Base-by-base conservation (phyloP, 495 filamentous ascomycete species). In the Thozetella sp. region DNA sequence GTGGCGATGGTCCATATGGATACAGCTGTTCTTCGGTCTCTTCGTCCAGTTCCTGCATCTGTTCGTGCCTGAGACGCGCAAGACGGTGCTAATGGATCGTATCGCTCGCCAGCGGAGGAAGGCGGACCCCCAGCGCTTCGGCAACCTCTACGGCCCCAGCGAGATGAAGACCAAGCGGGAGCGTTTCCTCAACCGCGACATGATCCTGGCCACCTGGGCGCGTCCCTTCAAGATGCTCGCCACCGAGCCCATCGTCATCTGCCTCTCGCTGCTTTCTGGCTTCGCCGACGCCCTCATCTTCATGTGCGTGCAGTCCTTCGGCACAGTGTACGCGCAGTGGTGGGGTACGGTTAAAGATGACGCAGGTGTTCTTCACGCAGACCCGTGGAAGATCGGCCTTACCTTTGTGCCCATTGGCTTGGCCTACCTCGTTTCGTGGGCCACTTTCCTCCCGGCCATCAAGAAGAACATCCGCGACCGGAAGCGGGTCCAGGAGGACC, bases 1-100 rank as follows among this genome's bases (percentile, higher is more conserved):
- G n/a, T 93, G 89, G 92, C 77, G 77, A 20, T 95, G 92, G 92
- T 83, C 79, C 51, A 90, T 92, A 68, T 93, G 89, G 90, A 84
- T 93, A 59, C 89, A 93, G 68, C 80, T 93, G 55, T 90, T 93
- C 53, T 83, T 93, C 51, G 90, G 91, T 26, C 86, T 76, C 0
- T 72, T 77, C 51, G 86, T 89, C 23, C 86, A 92, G 64, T 13
- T 88, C 0, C 65, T 89, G 22, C 89, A 93, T 59, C 78, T 89
- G 56, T 77, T 87, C 2, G 88, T 91, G 10, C 84, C 85, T 0
- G 90, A 93, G 65, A 93, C 88, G 0, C 80, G 90, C 20, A 78
- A 84, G 0, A 88, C 85, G 1, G 83, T 91, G 53, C 76, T 90
- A 58, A 75, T 92, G 61, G 88, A 91, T 67, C 72, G 75, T 1